Base-by-base conservation (phyloP, 1,284 basidiomycete species). In the Puccinia coronata region DNA sequence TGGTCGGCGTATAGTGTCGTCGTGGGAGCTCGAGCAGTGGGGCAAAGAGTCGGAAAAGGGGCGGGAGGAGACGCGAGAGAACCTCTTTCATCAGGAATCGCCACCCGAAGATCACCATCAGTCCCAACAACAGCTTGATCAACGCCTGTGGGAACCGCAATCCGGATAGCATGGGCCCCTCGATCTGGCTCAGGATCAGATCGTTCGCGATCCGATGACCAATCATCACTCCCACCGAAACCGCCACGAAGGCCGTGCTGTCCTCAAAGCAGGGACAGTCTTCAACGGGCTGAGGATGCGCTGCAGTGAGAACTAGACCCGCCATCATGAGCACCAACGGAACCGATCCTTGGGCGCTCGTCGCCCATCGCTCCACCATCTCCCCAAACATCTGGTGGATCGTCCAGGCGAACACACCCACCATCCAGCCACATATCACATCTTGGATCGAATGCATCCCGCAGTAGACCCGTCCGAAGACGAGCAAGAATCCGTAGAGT, bases 251-350 rank as follows among this genome's bases (percentile, higher is more conserved):
- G 0, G 96, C 95, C 78, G 98, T 96, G 5, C 95, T 94, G 84
- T 99, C 96, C 86, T 98, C 96, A 86, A 98, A 99, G 87, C 96
- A 98, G 0, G 96, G 97, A 84, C 96, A 98, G 85, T 97, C 94
- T 82, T 98, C 95, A 0, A 97, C 84, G 6, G 88, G 87, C 84
- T 95, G 92, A 0, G 96, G 95, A 85, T 98, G 96, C 83, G 87
- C 92, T 89, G 85, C 95, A 6, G 97, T 92, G 61, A 93, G 87
- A 1, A 93, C 87, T 12, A 96, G 88, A 75, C 90, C 86, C 18
- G 92, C 84, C 0, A 92, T 90, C 18, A 94, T 88, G 41, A 92
- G 87, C 28, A 91, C 88, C 8, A 90, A 83, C 0, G 95, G 94
- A 6, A 94, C 93, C 89, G 47, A 28, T 61, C 53, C 34, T 47